phyloP scores from a whole-genome alignment of 2,329 filamentous ascomycete genomes.

The Colletotrichum salicis region DNA sequence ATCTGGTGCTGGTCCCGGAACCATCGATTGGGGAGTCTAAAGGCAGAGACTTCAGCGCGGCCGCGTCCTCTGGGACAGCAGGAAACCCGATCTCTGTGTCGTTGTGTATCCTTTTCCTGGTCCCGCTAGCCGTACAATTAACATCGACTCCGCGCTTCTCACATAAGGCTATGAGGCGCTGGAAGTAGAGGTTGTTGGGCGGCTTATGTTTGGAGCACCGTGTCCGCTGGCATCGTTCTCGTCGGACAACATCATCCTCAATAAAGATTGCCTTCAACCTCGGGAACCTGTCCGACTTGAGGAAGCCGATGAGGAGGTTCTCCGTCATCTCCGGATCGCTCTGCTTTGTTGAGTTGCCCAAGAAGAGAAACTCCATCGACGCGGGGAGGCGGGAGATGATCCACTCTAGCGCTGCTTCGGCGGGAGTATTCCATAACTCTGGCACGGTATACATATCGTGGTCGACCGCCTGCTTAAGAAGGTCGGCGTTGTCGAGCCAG shows the following conservation, averaged over 20 bases:
- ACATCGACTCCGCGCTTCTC: not conserved
- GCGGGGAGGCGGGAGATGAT: not conserved
- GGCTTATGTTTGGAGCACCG: not conserved
- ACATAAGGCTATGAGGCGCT: constrained; percentile 3
- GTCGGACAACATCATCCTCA: not conserved
- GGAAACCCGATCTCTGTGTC: not conserved
- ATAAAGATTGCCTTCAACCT: not conserved
- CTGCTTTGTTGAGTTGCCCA: not conserved
- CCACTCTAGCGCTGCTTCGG: not conserved
- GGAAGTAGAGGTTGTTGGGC: not conserved
- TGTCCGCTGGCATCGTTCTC: not conserved
- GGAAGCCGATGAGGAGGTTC: not conserved
- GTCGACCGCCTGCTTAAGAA: not conserved
- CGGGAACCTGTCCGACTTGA: not conserved
- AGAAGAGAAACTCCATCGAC: not conserved
- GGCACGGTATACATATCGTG: not conserved
- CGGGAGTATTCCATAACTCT: not conserved
- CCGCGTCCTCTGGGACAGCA: not conserved
- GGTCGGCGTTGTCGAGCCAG: not conserved
- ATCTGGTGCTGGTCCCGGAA: not conserved
- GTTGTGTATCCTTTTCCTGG: not conserved
- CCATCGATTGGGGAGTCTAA: not conserved
- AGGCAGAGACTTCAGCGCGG: constrained; percentile 1
- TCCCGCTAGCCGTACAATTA: not conserved
- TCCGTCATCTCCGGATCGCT: not conserved